Evolutionary conservation across 2,329 filamentous ascomycete species (phyloP).

Genomic region (Penicillium sp.): DNA sequence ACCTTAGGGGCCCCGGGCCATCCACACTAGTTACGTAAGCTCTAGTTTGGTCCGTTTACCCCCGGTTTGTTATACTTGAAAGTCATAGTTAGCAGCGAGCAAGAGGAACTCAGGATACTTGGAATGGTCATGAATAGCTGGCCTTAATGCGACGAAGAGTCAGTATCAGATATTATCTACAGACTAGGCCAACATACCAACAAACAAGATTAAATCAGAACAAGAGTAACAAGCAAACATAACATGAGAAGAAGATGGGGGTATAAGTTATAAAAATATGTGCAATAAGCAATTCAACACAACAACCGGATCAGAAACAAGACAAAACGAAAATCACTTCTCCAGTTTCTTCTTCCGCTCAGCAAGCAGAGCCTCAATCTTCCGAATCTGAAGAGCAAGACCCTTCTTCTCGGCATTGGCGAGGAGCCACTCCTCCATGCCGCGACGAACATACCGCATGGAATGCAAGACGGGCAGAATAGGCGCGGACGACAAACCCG

Average conservation of each 20-base stretch:
- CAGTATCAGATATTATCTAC: background rate
- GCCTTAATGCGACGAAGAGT: background rate
- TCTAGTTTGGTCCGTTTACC: background rate
- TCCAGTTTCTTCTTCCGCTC: constrained; percentile 48
- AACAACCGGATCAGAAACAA: background rate
- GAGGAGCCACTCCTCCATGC: constrained; percentile 82
- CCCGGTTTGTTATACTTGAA: background rate
- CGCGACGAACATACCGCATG: constrained; percentile 66
- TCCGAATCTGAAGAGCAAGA: constrained; percentile 53
- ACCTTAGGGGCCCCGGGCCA: background rate
- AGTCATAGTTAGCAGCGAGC: background rate
- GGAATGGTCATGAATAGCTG: background rate
- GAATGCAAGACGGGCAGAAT: constrained; percentile 70
- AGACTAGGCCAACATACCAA: background rate
- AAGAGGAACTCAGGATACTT: background rate
- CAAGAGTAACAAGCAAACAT: background rate
- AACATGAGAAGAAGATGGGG: constrained; percentile 1
- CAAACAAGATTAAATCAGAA: background rate
- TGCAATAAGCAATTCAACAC: background rate
- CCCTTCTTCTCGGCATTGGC: constrained; percentile 77
- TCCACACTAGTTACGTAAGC: constrained; percentile 15
- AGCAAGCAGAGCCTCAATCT: constrained; percentile 67
- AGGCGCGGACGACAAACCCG: background rate
- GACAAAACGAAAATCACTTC: constrained; percentile 11
- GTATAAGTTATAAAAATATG: constrained; percentile 6